Base-by-base conservation (phyloP, 2,329 filamentous ascomycete genomes). In the Alternaria sp. region DNA sequence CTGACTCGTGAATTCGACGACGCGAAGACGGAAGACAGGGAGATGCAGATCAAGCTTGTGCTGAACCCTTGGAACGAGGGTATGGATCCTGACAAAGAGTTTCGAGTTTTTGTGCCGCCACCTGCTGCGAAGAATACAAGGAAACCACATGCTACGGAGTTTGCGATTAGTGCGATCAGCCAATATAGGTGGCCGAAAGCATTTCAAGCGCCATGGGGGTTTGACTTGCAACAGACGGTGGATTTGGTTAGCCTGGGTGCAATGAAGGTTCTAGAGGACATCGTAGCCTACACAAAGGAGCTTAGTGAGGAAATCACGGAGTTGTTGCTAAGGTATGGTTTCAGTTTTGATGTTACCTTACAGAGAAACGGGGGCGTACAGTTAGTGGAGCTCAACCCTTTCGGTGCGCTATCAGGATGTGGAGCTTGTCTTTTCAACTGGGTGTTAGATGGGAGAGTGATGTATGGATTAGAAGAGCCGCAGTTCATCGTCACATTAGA, bases 351-450 rank as follows among this genome's bases (percentile, higher is more conserved):
- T 62, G 68, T 83, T 16, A 71, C 78, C 16, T 80, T 77, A 48
- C 71, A 81, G 27, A 71, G 79, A 38, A 63, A 68, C 3, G 54
- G 53, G 0, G 57, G 64, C 2, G 60, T 64, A 0, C 64, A 76
- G 68, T 66, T 84, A n/a, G 74, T 84, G 14, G 80, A 85, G 66
- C 68, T 84, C 36, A 84, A 84, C 56, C 77, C 75, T 1, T 84
- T 84, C 65, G 82, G 82, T 0, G 78, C 75, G 2, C 73, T 79
- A 62, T 81, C 79, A 22, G 78, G 76, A 4, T 83, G 81, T 69
- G 81, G 83, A 8, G 80, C 78, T 27, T 84, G 80, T 63, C 66
- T 84, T 27, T 85, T 83, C 60, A 78, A 84, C 14, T 84, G 81
- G 82, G 65, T 81, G 0, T 71, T 64, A 9, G 79, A 84, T 66